Conservation (phyloP, 2,329 filamentous ascomycete genomes). For the Alternaria sp. region DNA sequence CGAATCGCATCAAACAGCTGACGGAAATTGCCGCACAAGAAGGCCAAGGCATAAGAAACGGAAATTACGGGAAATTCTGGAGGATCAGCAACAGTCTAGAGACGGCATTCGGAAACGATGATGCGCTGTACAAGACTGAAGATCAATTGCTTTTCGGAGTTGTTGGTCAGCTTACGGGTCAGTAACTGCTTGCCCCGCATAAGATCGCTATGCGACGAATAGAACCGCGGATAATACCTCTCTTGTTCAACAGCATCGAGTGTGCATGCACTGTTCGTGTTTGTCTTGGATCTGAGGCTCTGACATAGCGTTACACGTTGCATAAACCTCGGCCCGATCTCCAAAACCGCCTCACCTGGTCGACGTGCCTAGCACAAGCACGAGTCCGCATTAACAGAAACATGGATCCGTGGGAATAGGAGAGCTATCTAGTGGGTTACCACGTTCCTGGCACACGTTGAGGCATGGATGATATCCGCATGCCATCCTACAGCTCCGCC, state of each 20-base stretch:
- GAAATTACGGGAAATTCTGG: slow-evolving; percentile 48
- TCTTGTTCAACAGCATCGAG: neutral
- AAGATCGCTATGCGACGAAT: neutral
- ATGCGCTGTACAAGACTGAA: slow-evolving; percentile 54
- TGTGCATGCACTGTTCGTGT: neutral
- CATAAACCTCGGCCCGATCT: slow-evolving; percentile 5
- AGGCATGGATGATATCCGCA: neutral
- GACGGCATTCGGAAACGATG: slow-evolving; percentile 54
- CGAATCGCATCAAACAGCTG: slow-evolving; percentile 58
- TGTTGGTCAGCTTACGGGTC: slow-evolving; percentile 33
- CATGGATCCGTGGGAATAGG: neutral
- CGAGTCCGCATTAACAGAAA: neutral
- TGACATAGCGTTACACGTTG: neutral
- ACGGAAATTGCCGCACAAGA: slow-evolving; percentile 51
- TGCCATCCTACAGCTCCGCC: neutral
- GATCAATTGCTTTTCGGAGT: slow-evolving; percentile 43
- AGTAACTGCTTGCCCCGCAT: slow-evolving; percentile 9
- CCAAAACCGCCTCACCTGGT: neutral
- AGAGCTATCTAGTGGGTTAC: neutral
- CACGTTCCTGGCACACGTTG: neutral
- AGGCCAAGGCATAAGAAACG: slow-evolving; percentile 41
- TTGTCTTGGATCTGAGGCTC: neutral
- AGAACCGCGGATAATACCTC: neutral
- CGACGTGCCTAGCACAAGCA: neutral
- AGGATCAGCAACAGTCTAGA: slow-evolving; percentile 51